Evolutionary conservation across 345 rosid species (phyloP), one percentile per base, ranked within the genome.

Genomic region (Boechera retrofracta): DNA sequence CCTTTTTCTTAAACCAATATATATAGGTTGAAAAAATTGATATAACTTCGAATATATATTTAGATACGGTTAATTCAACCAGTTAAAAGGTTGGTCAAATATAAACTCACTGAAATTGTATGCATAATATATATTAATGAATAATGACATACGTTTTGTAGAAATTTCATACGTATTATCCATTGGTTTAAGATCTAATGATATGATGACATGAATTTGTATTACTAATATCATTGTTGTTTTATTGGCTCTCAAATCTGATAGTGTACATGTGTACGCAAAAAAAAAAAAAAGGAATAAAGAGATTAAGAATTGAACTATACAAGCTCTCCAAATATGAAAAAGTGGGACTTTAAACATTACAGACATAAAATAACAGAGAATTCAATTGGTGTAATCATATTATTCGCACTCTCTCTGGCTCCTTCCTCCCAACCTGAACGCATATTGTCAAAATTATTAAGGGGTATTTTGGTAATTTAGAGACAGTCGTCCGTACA

Each of bases 311-410:
- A 68, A 32, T 18, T 52, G 48, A 76, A 69, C 60, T 49, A 60
- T 76, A 76, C 1, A 52, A 38, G 42, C 48, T 69, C 61, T 69
- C 64, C 69, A 69, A 68, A 76, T 31, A 52, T 69, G 64, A 69
- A 75, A 51, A 76, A 69, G 69, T 69, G 49, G 32, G 48, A 69
- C 36, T 58, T 58, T 21, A 21, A 16, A 38, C 62, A 59, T 11
- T 13, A 59, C 32, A 52, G 2, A 52, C 4, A 41, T 45, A 36
- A 7, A 41, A 7, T 5, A 16, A 35, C 58, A 58, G 44, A 69
- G 44, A 69, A 62, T 69, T 62, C 52, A 69, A 77, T 54, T 53
- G 80, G 24, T 62, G 80, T 64, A 71, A 77, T 77, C 76, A 77
- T 71, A 54, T 31, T 64, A 52, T 68, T 60, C 47, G 51, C 80